Evolutionary conservation across 2,329 filamentous ascomycete species (phyloP).

Genomic region (Fusarium subglutinans): DNA sequence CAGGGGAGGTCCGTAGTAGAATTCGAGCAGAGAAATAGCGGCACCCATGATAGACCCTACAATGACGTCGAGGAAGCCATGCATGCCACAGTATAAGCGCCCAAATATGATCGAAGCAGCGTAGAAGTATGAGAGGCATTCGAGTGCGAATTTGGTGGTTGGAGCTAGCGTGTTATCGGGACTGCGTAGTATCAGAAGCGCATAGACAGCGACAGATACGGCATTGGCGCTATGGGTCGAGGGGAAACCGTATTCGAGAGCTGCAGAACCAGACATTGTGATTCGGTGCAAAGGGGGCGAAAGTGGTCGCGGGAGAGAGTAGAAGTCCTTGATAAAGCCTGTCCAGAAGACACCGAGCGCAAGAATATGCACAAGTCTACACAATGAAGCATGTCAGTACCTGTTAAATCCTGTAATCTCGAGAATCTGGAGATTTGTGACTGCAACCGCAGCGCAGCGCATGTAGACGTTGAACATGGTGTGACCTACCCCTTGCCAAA

Average conservation of each 20-base stretch:
- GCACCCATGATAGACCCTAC: slow-evolving; percentile 82
- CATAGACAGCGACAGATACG: slow-evolving; percentile 90
- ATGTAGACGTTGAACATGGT: not conserved
- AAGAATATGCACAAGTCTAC: slow-evolving; percentile 76
- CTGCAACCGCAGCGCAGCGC: not conserved
- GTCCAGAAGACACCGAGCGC: slow-evolving; percentile 85
- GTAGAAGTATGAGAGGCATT: slow-evolving; percentile 82
- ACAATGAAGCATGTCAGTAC: slow-evolving; percentile 32
- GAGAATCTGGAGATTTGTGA: not conserved
- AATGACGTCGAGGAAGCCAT: slow-evolving; percentile 92
- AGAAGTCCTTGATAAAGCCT: slow-evolving; percentile 92
- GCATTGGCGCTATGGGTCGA: slow-evolving; percentile 98
- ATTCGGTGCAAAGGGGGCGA: slow-evolving; percentile 93
- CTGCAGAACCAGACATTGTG: slow-evolving; percentile 95
- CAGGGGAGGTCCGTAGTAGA: slow-evolving; percentile 68
- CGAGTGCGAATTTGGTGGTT: slow-evolving; percentile 68
- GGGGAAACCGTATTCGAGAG: slow-evolving; percentile 96
- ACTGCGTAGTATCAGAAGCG: slow-evolving; percentile 74
- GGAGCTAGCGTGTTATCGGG: slow-evolving; percentile 70
- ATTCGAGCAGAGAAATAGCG: slow-evolving; percentile 67
- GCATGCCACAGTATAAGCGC: slow-evolving; percentile 97
- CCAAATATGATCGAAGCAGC: slow-evolving; percentile 89
- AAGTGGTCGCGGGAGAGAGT: slow-evolving; percentile 89
- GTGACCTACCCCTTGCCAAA: slow-evolving; percentile 83
- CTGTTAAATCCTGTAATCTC: not conserved